These are phyloP conservation scores for Malus sylvestris DNA, from an alignment of 306 rosid species.

Conservation along the genomic window DNA sequence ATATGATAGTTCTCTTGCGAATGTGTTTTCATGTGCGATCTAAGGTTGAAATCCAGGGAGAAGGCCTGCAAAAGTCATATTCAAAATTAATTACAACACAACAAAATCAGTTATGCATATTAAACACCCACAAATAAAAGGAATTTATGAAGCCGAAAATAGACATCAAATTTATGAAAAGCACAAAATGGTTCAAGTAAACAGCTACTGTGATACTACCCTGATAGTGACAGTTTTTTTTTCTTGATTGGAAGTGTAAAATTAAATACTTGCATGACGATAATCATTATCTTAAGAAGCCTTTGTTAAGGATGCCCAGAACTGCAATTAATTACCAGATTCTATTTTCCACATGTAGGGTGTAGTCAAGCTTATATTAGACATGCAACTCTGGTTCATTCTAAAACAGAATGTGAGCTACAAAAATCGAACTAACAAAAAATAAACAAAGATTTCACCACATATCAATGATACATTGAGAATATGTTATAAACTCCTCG, in stretches of 20 bases:
- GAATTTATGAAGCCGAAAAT: background rate
- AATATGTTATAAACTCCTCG: background rate
- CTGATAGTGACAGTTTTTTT: background rate
- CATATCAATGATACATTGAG: background rate
- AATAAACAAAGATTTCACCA: background rate
- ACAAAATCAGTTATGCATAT: background rate
- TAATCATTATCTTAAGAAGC: background rate
- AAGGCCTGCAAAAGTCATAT: constrained; percentile 60
- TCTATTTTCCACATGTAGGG: background rate
- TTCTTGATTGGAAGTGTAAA: background rate
- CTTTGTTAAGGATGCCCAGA: background rate
- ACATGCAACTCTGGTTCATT: background rate
- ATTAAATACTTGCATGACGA: background rate
- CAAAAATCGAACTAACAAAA: background rate
- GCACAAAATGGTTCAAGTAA: background rate
- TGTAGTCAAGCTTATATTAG: background rate
- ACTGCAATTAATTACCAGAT: background rate
- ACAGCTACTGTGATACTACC: background rate
- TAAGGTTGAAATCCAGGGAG: constrained; percentile 83
- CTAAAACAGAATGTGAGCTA: background rate
- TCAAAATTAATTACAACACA: background rate
- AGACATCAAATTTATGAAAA: background rate
- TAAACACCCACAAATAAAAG: background rate
- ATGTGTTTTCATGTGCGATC: constrained; percentile 98
- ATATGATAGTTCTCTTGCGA: constrained; percentile 94